A percentile compares a stretch with the other conserved stretches of the same genome.
These are phyloP conservation scores for Chlorella sp. DNA, from an alignment of 139 green algal genomes.

Conservation along the genomic window DNA sequence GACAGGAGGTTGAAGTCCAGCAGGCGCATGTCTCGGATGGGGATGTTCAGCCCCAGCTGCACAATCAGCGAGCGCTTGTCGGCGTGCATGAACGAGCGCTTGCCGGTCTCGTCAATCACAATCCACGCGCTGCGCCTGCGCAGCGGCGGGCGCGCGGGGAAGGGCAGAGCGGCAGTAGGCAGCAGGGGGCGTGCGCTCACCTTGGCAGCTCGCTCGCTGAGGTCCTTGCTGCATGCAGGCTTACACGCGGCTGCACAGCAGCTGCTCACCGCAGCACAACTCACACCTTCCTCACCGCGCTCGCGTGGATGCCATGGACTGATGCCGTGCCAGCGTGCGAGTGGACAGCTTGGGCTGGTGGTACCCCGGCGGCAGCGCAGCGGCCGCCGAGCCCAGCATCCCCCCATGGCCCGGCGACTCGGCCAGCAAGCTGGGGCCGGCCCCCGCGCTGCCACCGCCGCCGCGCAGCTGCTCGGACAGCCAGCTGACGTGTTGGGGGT, in stretches of 20 bases:
- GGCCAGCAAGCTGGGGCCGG: background rate
- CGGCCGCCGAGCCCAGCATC: background rate
- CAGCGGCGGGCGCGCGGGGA: background rate
- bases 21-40: slow-evolving; percentile 85
- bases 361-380: background rate
- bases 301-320: background rate
- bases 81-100: slow-evolving; percentile 55
- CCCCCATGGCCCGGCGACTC: background rate
- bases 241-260: background rate
- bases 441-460: background rate
- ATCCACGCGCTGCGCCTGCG: slow-evolving; percentile 60
- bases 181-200: background rate
- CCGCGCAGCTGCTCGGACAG: slow-evolving; percentile 18
- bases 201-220: too few relatives aligned
- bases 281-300: background rate
- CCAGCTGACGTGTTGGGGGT: slow-evolving; percentile 1
- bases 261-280: background rate
- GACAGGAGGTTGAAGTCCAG: slow-evolving; percentile 73
- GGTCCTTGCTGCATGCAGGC: background rate
- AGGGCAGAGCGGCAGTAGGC: background rate
- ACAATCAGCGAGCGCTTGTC: slow-evolving; percentile 85
- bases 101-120: slow-evolving; percentile 54
- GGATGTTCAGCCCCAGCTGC: slow-evolving; percentile 74
- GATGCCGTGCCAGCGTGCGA: background rate
- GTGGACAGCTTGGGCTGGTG: background rate